These are phyloP conservation scores for Datura wrightii DNA, from an alignment of 257 asterid genomes.

Conservation along the genomic window DNA sequence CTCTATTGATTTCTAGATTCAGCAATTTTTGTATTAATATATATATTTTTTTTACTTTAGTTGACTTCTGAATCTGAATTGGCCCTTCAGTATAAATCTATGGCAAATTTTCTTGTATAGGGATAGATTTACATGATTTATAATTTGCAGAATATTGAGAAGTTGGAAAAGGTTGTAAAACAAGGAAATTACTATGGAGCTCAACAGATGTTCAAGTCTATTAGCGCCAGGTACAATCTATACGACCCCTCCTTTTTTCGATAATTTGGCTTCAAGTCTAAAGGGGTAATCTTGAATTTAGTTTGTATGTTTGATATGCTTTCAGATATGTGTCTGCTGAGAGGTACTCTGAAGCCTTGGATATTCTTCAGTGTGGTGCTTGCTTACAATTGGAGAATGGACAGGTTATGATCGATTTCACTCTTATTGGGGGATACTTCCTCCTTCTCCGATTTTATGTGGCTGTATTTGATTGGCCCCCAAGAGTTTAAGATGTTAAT, in stretches of 20 bases:
- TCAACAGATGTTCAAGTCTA: constrained; percentile 94
- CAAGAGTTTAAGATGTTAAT: background rate
- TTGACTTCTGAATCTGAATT: background rate
- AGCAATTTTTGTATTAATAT: background rate
- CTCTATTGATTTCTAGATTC: constrained; percentile 15
- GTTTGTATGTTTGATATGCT: constrained; percentile 12
- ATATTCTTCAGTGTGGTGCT: constrained; percentile 91
- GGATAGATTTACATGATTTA: background rate
- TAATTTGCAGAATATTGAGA: constrained; percentile 68
- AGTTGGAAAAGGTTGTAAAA: constrained; percentile 72
- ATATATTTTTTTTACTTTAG: background rate
- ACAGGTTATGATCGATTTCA: constrained; percentile 58
- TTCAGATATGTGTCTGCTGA: constrained; percentile 67
- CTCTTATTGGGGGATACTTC: background rate
- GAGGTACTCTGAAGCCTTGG: constrained; percentile 79
- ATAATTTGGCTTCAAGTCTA: background rate
- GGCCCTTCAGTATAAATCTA: background rate
- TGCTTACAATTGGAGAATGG: constrained; percentile 81
- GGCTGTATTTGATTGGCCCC: background rate
- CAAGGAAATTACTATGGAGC: constrained; percentile 97
- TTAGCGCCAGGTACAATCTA: constrained; percentile 70
- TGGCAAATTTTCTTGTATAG: background rate
- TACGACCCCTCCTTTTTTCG: background rate
- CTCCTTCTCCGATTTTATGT: background rate
- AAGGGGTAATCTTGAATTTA: constrained; percentile 16